Base-by-base conservation (phyloP, 1,139 yeast genomes). In the Scheffersomyces lignicola region DNA sequence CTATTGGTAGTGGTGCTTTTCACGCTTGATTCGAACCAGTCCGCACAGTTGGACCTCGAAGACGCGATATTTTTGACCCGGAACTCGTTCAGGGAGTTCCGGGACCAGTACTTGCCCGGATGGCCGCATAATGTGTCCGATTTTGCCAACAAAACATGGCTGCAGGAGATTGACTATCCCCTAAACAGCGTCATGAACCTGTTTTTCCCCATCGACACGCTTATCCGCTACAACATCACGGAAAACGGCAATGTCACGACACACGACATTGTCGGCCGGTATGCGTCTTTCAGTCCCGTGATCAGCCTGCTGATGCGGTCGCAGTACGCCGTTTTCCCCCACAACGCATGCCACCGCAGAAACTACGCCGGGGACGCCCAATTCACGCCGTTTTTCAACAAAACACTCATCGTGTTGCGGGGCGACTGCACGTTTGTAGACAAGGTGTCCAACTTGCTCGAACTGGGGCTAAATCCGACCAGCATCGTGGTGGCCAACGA, bases 391-490 rank as follows among this genome's bases (percentile, higher is more conserved):
- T 44, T 40, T 31, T 17, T 15, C 7, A 48, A 54, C 36, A 63
- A 62, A 37, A 49, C 62, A 5, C 35, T 70, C 13, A 48, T 70
- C 8, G 61, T 68, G 3, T 49, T 63, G 35, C 45, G 76, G 24
- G 76, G 76, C 2, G 60, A 54, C 13, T 70, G 76, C 45, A 65
- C 73, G 3, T 70, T 70, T 50, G 70, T 65, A 12, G 56, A 58
- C 25, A 70, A 70, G 41, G 67, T 68, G 9, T 39, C 54, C 14
- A 56, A 63, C 36, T 39, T 69, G 8, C 33, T 63, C 16, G 49
- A 52, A 1, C 56, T 69, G 5, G 52, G 49, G 3, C 42, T 66
- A 24, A 41, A 47, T 3, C 72, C 75, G 0, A 52, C 41, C 23
- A 62, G 65, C 9, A 57, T 70, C 10, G 45, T 69, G 3, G 54